Evolutionary conservation across 2,329 filamentous ascomycete species (phyloP).

Genomic region (Neonectria ditissima): DNA sequence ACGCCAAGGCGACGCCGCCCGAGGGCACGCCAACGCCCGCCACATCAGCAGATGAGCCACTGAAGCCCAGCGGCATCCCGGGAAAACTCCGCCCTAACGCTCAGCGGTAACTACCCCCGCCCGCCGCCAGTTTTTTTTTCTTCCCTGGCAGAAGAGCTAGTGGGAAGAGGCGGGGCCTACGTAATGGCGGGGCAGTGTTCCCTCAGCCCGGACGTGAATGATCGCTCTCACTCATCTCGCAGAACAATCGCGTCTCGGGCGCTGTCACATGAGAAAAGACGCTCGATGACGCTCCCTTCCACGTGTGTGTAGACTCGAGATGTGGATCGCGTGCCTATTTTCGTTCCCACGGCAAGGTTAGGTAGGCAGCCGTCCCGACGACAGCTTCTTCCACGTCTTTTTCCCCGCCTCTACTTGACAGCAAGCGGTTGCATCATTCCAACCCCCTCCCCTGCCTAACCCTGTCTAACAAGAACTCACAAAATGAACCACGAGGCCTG

Average conservation of each 20-base stretch:
- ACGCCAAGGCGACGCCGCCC: slow-evolving; percentile 1
- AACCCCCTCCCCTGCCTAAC: background rate
- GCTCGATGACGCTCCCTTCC: background rate
- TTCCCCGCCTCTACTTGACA: background rate
- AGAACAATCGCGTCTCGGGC: background rate
- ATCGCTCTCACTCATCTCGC: background rate
- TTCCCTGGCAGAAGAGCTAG: slow-evolving; percentile 2
- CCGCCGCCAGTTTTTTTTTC: slow-evolving; percentile 23
- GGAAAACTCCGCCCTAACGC: background rate
- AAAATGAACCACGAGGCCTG: background rate
- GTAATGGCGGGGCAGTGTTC: slow-evolving; percentile 54
- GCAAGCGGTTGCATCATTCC: background rate
- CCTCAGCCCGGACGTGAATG: background rate
- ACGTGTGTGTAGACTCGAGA: background rate
- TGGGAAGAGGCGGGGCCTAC: slow-evolving; percentile 39
- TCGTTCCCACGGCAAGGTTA: background rate
- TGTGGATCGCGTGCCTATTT: background rate
- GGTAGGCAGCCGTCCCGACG: slow-evolving; percentile 2
- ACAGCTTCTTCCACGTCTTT: background rate
- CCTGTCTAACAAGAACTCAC: background rate
- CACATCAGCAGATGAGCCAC: slow-evolving; percentile 24
- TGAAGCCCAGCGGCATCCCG: slow-evolving; percentile 17
- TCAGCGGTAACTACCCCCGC: slow-evolving; percentile 6
- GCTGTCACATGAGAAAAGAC: slow-evolving; percentile 13
- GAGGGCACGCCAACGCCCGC: background rate